Evolutionary conservation across 2,329 filamentous ascomycete species (phyloP), one percentile per base, ranked within the genome.

Genomic region (Ophiosphaerella korrae): DNA sequence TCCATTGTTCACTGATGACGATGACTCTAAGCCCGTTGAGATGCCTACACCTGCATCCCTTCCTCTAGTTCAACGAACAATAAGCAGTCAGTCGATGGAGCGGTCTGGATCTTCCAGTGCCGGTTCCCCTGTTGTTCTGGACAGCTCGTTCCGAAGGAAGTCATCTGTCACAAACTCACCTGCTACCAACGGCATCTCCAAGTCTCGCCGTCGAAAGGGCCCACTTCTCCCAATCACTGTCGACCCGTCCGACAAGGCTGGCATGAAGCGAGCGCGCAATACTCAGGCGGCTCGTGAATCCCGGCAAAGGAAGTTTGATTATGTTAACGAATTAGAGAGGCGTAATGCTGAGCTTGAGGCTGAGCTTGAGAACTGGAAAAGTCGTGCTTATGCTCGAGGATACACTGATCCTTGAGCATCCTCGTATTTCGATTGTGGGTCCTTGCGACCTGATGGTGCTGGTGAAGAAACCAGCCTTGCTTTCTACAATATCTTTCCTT

Each of bases 261-360:
- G 90, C 16, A 84, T 92, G 81, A 97, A 97, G 86, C 89, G 93
- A 73, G 92, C 92, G 43, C 88, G 92, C 62, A 97, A 97, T 74
- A 96, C 92, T 7, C 84, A 95, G 73, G 93, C 93, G 14, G 93
- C 93, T 65, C 91, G 93, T 61, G 96, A 96, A 78, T 96, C 92
- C 52, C 88, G 93, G 45, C 88, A 91, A 68, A 88, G 91, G 60
- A 96, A 96, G 79, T 86, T 90, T 50, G 82, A 88, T 71, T 84
- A 87, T 62, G 81, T 93, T 54, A 86, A 89, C 48, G 84, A 86
- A 50, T 80, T 96, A 39, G 89, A 95, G 78, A 82, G 82, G 34
- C 81, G 84, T 66, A 92, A 96, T 66, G 81, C 79, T 14, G 85
- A 88, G 70, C 77, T 93, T 24, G 81, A 87, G 73, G 80, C 81